A percentile compares a stretch with the other conserved stretches of the same genome.
Evolutionary conservation across 1,139 yeast genomes (phyloP).

Genomic region (Saccharomycopsis hybrid): DNA sequence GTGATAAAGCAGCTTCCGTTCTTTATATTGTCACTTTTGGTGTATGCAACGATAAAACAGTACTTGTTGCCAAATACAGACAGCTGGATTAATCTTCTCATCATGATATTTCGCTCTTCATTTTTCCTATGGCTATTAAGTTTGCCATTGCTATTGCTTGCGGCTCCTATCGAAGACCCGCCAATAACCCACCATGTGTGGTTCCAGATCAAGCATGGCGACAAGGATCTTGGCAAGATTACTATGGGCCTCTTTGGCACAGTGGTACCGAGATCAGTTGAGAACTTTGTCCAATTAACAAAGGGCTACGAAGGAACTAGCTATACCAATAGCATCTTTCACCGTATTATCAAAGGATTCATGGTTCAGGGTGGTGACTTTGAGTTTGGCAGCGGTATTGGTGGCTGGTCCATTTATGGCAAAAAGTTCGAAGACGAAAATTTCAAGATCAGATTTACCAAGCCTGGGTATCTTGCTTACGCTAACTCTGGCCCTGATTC

Average conservation of each 20-base stretch:
- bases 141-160: background rate
- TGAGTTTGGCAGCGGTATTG: conserved; percentile 62
- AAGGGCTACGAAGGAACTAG: conserved; percentile 48
- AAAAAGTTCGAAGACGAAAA: conserved; percentile 65
- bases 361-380: conserved; percentile 85
- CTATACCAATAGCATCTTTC: conserved; percentile 58
- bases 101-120: too few species aligned
- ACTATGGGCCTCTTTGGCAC: conserved; percentile 67
- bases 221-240: conserved; percentile 52
- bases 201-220: conserved; percentile 57
- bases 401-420: conserved; percentile 74
- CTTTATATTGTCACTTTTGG: too few species aligned
- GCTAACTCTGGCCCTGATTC: conserved; percentile 79
- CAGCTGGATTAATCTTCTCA: too few species aligned
- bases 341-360: conserved; percentile 68
- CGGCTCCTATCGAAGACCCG: conserved; percentile 35
- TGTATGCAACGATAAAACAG: too few species aligned
- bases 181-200: conserved; percentile 55
- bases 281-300: conserved; percentile 62
- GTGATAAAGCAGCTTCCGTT: too few species aligned
- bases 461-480: conserved; percentile 68
- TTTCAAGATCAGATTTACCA: conserved; percentile 55
- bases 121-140: background rate
- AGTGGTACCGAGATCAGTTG: conserved; percentile 68
- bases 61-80: too few species aligned